Percentiles rank a stretch among this genome's conserved stretches.
Evolutionary conservation across 2,329 filamentous ascomycete genomes (phyloP).

Genomic region (Huntiella omanensis): DNA sequence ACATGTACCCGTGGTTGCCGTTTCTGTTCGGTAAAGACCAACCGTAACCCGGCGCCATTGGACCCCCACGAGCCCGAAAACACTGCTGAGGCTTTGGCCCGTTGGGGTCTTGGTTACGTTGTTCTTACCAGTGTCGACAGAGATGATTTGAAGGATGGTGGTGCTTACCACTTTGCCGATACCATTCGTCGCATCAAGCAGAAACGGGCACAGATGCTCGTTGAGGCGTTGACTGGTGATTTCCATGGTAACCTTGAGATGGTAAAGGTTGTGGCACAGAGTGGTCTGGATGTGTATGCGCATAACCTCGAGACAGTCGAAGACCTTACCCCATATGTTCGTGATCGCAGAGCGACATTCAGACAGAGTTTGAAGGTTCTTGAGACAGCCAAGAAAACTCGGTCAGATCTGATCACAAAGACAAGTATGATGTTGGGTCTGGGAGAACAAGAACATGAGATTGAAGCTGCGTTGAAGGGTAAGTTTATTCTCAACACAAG

Average conservation of each 20-base stretch:
- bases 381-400: slow-evolving; percentile 55
- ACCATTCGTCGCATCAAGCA: slow-evolving; percentile 88
- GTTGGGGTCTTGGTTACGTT: slow-evolving; percentile 93
- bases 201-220: slow-evolving; percentile 56
- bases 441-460: slow-evolving; percentile 75
- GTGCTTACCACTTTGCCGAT: slow-evolving; percentile 77
- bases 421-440: slow-evolving; percentile 94
- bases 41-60: slow-evolving; percentile 52
- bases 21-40: slow-evolving; percentile 95
- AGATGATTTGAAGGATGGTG: slow-evolving; percentile 78
- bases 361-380: slow-evolving; percentile 67
- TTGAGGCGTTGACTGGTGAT: slow-evolving; percentile 76
- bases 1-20: slow-evolving; percentile 92
- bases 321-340: slow-evolving; percentile 70
- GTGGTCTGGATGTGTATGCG: slow-evolving; percentile 86
- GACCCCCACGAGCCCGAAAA: slow-evolving; percentile 95
- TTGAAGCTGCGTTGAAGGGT: slow-evolving; percentile 61
- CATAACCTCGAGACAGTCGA: slow-evolving; percentile 96
- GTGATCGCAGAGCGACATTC: slow-evolving; percentile 80
- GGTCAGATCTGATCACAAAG: slow-evolving; percentile 77
- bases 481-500: slow-evolving; percentile 14
- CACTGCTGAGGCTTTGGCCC: slow-evolving; percentile 75
- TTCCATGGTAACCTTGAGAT: slow-evolving; percentile 72
- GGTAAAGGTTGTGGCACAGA: slow-evolving; percentile 67
- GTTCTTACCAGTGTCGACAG: slow-evolving; percentile 87